These are phyloP conservation scores for Usnea hakonensis DNA, from an alignment of 495 filamentous ascomycete genomes.

Conservation along the genomic window DNA sequence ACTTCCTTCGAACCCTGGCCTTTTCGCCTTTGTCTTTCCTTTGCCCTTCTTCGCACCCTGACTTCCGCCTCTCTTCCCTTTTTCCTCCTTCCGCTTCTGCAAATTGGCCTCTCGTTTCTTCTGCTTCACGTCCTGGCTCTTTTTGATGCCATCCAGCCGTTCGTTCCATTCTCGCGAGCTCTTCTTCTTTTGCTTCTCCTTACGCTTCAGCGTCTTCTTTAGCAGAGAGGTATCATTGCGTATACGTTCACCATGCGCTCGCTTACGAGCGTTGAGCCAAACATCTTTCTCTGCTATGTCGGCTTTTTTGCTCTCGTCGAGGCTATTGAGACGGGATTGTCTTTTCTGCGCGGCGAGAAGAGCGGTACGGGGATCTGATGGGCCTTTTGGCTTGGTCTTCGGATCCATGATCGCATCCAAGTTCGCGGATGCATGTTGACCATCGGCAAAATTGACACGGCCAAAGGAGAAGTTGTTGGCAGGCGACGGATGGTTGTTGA, in stretches of 20 bases:
- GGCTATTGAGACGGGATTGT: slow-evolving; percentile 59
- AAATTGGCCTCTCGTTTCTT: slow-evolving; percentile 87
- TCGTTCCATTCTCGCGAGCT: slow-evolving; percentile 86
- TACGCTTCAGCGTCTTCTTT: slow-evolving; percentile 91
- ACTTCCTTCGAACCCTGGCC: slow-evolving; percentile 89
- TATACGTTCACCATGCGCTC: slow-evolving; percentile 84
- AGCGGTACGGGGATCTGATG: slow-evolving; percentile 70
- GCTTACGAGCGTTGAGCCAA: slow-evolving; percentile 87
- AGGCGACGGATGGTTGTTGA: slow-evolving; percentile 20
- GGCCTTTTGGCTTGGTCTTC: slow-evolving; percentile 58
- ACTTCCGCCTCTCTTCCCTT: slow-evolving; percentile 52
- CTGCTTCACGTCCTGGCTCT: slow-evolving; percentile 69
- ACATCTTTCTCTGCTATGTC: slow-evolving; percentile 87
- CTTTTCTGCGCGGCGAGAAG: slow-evolving; percentile 61
- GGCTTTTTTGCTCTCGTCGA: slow-evolving; percentile 69
- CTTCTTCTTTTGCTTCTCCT: slow-evolving; percentile 82
- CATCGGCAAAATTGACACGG: slow-evolving; percentile 78
- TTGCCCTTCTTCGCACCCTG: slow-evolving; percentile 49
- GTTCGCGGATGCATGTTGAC: slow-evolving; percentile 61
- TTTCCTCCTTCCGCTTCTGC: slow-evolving; percentile 69
- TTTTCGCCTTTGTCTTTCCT: slow-evolving; percentile 49
- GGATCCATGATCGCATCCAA: slow-evolving; percentile 51
- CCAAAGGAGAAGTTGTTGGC: slow-evolving; percentile 79
- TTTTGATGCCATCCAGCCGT: slow-evolving; percentile 63
- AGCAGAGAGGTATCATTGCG: slow-evolving; percentile 78